Percentiles rank a stretch among this genome's conserved stretches.
phyloP scores from a whole-genome alignment of 768 basidiomycete genomes.

The Leucosporidium creatinivorum region DNA sequence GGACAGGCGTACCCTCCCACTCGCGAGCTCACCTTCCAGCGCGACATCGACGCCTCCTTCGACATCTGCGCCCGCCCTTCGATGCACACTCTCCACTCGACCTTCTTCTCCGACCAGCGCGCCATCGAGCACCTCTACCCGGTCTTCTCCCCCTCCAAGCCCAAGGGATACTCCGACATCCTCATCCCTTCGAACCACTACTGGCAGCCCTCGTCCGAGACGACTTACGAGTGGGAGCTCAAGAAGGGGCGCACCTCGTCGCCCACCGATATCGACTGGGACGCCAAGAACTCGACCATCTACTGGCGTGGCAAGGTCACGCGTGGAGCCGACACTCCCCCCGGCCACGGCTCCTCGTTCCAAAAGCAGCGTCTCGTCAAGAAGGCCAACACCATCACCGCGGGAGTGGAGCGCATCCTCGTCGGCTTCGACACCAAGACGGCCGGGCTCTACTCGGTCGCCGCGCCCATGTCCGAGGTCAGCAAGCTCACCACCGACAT shows the following conservation, averaged over 20 bases:
- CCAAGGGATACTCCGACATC: conserved; percentile 78
- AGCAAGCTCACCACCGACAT: conserved; percentile 80
- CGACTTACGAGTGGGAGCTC: conserved; percentile 37
- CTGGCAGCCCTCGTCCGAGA: conserved; percentile 45
- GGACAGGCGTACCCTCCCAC: conserved; percentile 29
- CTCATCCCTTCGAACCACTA: conserved; percentile 96
- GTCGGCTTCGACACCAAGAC: conserved; percentile 44
- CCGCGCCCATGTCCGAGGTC: conserved; percentile 55
- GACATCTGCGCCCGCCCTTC: conserved; percentile 78
- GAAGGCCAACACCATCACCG: conserved; percentile 32
- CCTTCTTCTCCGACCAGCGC: conserved; percentile 96
- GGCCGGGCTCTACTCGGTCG: conserved; percentile 48
- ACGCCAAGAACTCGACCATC: conserved; percentile 69
- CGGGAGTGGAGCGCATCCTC: conserved; percentile 21
- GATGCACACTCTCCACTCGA: conserved; percentile 79
- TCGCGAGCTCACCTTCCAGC: conserved; percentile 59
- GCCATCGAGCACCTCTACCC: conserved; percentile 83
- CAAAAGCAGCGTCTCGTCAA: conserved; percentile 39
- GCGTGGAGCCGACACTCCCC: conserved; percentile 50
- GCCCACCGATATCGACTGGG: conserved; percentile 78
- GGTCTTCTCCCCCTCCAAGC: conserved; percentile 85
- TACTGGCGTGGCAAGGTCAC: conserved; percentile 97
- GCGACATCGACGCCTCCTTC: conserved; percentile 55
- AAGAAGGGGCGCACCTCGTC: conserved; percentile 40
- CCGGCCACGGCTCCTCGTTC: conserved; percentile 35